Evolutionary conservation across 1,284 basidiomycete genomes (phyloP).

Genomic region (Malassezia slooffiae): DNA sequence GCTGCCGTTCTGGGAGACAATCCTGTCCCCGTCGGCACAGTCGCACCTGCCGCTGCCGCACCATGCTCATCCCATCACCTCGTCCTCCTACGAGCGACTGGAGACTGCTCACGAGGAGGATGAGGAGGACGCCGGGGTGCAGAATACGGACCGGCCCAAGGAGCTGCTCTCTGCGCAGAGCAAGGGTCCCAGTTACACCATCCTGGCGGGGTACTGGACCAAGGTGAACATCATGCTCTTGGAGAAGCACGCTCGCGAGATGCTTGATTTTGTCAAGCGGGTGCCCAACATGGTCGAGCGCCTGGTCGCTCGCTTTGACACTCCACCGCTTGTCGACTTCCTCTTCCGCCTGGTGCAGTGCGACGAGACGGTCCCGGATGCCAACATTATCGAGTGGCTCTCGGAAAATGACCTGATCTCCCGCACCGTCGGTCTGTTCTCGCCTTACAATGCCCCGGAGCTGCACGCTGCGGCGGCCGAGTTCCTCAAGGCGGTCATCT

Average conservation of each 20-base stretch:
- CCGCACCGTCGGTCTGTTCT: slow-evolving; percentile 68
- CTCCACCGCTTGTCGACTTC: slow-evolving; percentile 80
- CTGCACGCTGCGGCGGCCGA: slow-evolving; percentile 81
- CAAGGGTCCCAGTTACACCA: slow-evolving; percentile 49
- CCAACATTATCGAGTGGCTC: slow-evolving; percentile 73
- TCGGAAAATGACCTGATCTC: slow-evolving; percentile 73
- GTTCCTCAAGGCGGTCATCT: slow-evolving; percentile 85
- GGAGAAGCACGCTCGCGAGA: slow-evolving; percentile 80
- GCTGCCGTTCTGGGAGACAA: slow-evolving; percentile 72
- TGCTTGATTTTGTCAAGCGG: slow-evolving; percentile 78
- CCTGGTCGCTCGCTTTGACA: slow-evolving; percentile 73
- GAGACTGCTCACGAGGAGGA: too few species aligned
- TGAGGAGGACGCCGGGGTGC: background rate
- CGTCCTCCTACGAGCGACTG: slow-evolving; percentile 1
- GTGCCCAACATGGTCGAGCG: slow-evolving; percentile 73
- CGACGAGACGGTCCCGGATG: slow-evolving; percentile 72
- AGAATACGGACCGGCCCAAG: slow-evolving; percentile 10
- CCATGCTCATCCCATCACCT: slow-evolving; percentile 41
- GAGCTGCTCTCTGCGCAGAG: slow-evolving; percentile 19
- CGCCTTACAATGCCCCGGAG: slow-evolving; percentile 64
- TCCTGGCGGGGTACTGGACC: slow-evolving; percentile 54
- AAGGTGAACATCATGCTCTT: slow-evolving; percentile 80
- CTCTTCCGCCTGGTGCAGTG: slow-evolving; percentile 82
- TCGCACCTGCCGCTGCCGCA: slow-evolving; percentile 30
- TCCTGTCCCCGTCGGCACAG: slow-evolving; percentile 50